Percentiles rank a stretch among this genome's conserved stretches.
Evolutionary conservation across 2,329 filamentous ascomycete genomes (phyloP).

Genomic region (Trichoderma aggressivum): DNA sequence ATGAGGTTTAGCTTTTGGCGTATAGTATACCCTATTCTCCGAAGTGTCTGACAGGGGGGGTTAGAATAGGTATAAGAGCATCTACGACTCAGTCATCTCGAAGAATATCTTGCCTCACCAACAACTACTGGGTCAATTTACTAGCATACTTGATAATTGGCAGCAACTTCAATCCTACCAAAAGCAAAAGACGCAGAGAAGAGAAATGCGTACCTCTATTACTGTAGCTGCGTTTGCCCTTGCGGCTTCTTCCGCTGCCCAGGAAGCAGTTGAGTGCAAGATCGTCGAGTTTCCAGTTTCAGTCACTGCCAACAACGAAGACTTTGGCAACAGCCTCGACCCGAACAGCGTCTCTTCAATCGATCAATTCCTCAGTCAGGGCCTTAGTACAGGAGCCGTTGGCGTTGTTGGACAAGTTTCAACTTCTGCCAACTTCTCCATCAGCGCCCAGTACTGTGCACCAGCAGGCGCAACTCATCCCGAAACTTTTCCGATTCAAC

Average conservation of each 20-base stretch:
- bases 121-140: too few species aligned
- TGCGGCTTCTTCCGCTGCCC: background rate
- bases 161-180: background rate
- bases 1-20: background rate
- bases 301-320: background rate
- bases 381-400: background rate
- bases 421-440: background rate
- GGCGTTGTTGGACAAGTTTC: background rate
- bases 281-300: background rate
- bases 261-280: background rate
- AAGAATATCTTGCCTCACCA: background rate
- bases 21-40: background rate
- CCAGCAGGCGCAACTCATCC: background rate
- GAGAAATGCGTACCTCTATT: background rate
- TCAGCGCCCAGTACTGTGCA: conserved; percentile 3
- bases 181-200: background rate
- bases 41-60: background rate
- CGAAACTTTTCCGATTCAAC: background rate
- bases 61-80: background rate
- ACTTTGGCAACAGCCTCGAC: background rate
- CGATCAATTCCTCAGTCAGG: background rate
- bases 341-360: background rate
- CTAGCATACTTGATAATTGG: too few species aligned
- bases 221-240: background rate
- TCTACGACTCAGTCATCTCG: background rate